A percentile compares a stretch with the other conserved stretches of the same genome.
phyloP scores from a whole-genome alignment of 345 rosid genomes.

The Linum lewisii region DNA sequence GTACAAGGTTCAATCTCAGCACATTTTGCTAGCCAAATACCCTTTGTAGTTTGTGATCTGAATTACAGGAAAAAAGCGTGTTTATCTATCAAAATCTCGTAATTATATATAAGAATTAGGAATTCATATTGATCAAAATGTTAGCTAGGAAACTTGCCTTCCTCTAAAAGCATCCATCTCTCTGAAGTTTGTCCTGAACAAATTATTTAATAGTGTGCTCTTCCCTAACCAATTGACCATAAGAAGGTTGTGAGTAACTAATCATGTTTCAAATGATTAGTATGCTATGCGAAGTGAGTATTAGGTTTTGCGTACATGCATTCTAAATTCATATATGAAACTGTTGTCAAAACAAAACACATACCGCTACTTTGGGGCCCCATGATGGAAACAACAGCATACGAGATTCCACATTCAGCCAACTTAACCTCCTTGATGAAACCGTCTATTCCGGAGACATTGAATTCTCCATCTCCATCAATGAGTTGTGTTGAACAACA shows the following conservation, averaged over 20 bases:
- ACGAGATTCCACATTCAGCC: slow-evolving; percentile 83
- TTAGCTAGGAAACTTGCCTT: slow-evolving; percentile 41
- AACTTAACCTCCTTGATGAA: slow-evolving; percentile 70
- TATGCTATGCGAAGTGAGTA: too few species aligned
- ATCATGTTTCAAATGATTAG: too few species aligned
- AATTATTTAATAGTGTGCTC: slow-evolving; percentile 87
- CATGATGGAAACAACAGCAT: slow-evolving; percentile 95
- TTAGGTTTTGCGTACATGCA: too few species aligned
- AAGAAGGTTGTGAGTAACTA: slow-evolving; percentile 4
- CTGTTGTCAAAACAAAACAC: too few species aligned
- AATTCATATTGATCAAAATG: neutral
- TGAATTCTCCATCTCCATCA: slow-evolving; percentile 82
- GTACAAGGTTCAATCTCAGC: slow-evolving; percentile 91
- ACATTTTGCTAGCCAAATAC: slow-evolving; percentile 90
- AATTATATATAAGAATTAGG: neutral
- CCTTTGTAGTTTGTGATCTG: slow-evolving; percentile 98
- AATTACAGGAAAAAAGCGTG: slow-evolving; percentile 9
- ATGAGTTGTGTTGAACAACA: slow-evolving; percentile 84
- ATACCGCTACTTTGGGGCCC: slow-evolving; percentile 99
- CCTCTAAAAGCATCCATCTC: slow-evolving; percentile 99
- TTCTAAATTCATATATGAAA: too few species aligned
- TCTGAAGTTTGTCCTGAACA: slow-evolving; percentile 82
- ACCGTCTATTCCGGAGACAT: slow-evolving; percentile 51
- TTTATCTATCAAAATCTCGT: neutral
- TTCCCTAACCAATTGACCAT: slow-evolving; percentile 51